A percentile compares a stretch with the other conserved stretches of the same genome.
Conservation (phyloP, 371 early-diverging fungal genomes). For the Gilbertella persicaria region DNA sequence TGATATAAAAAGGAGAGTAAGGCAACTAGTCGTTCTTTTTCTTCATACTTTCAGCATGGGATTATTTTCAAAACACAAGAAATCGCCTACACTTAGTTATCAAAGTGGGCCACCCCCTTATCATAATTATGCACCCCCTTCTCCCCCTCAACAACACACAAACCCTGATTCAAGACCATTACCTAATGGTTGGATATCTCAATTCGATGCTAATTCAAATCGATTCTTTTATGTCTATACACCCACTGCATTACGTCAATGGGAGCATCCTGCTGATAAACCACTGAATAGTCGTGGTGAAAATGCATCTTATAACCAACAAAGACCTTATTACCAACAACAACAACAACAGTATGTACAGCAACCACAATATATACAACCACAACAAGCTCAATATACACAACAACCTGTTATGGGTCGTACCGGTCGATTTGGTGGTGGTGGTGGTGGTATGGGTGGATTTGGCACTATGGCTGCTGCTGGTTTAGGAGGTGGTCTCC, state of each 20-base stretch:
- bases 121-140: conserved; percentile 38
- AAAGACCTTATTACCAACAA: conserved; percentile 13
- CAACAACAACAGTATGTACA: conserved; percentile 26
- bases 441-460: conserved; percentile 23
- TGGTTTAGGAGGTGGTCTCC: conserved; percentile 42
- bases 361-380: conserved; percentile 29
- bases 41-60: no score
- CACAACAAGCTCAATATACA: conserved; percentile 13
- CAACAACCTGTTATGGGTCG: conserved; percentile 11
- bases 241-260: conserved; percentile 47
- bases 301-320: conserved; percentile 19
- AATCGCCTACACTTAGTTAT: conserved; percentile 14
- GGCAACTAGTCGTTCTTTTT: no score
- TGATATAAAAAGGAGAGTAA: no score
- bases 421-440: conserved; percentile 13
- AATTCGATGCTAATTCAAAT: conserved; percentile 38
- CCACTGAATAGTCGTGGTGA: conserved; percentile 25
- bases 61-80: conserved; percentile 35
- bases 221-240: conserved; percentile 53
- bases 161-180: conserved; percentile 42
- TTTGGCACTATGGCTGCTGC: conserved; percentile 32
- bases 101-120: conserved; percentile 30
- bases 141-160: conserved; percentile 27
- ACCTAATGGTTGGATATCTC: conserved; percentile 48
- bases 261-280: conserved; percentile 51